These are phyloP conservation scores for Lecanosticta acicola DNA, from an alignment of 2,329 filamentous ascomycete species.

Conservation along the genomic window DNA sequence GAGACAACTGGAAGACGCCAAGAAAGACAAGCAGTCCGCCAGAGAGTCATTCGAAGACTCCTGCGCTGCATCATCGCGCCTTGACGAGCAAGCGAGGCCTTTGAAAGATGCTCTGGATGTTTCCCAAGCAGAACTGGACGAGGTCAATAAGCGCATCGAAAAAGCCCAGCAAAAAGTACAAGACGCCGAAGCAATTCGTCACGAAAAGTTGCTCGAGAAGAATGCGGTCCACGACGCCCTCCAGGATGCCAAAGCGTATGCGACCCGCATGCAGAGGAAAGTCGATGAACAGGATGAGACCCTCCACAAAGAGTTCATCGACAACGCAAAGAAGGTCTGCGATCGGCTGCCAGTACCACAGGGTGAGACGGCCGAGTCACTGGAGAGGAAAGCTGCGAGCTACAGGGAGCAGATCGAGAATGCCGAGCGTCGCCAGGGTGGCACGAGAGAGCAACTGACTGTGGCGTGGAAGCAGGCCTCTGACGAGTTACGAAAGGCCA, in stretches of 20 bases:
- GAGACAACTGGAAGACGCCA: constrained; percentile 51
- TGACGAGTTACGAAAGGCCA: constrained; percentile 19
- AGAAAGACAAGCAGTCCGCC: constrained; percentile 42
- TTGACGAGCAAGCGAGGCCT: constrained; percentile 34
- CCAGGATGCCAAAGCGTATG: constrained; percentile 30
- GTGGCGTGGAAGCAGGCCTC: constrained; percentile 28
- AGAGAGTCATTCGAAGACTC: constrained; percentile 47
- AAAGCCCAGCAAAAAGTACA: constrained; percentile 31
- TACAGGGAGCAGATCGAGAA: not conserved
- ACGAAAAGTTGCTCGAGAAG: constrained; percentile 37
- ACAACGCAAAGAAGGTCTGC: constrained; percentile 20
- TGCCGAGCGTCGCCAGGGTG: constrained; percentile 29
- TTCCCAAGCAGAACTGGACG: constrained; percentile 26
- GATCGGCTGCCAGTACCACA: constrained; percentile 25
- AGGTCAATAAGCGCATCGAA: constrained; percentile 19
- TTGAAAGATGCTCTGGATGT: constrained; percentile 32
- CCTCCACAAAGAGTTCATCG: constrained; percentile 23
- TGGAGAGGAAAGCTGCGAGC: constrained; percentile 16
- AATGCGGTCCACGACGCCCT: constrained; percentile 37
- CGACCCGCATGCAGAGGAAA: constrained; percentile 25
- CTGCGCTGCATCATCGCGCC: constrained; percentile 38
- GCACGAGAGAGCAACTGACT: constrained; percentile 28
- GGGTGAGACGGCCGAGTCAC: constrained; percentile 30
- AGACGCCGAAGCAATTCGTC: constrained; percentile 30
- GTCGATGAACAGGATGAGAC: constrained; percentile 26